phyloP scores from a whole-genome alignment of 1,284 basidiomycete species.

The Boletus semigastroideus region DNA sequence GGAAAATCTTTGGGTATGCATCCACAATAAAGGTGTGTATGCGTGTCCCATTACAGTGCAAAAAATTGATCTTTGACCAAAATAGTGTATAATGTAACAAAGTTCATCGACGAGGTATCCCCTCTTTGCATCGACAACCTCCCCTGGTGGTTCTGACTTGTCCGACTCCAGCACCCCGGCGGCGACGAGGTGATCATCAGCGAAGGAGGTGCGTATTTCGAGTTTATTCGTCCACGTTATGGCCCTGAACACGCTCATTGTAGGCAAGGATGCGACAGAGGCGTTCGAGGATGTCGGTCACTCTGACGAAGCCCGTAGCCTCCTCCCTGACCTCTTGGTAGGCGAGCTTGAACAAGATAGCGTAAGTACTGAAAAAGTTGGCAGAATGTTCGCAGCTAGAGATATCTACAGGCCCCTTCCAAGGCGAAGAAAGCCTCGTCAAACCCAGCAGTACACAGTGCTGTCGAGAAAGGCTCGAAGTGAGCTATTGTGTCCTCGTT shows the following conservation, averaged over 20 bases:
- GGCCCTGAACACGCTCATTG: constrained; percentile 9
- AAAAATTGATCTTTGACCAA: constrained; percentile 29
- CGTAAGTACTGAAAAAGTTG: constrained; percentile 44
- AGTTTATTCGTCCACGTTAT: not conserved
- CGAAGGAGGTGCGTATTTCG: constrained; percentile 76
- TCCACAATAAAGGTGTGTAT: constrained; percentile 78
- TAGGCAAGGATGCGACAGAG: constrained; percentile 93
- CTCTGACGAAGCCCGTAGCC: constrained; percentile 95
- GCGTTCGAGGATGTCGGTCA: constrained; percentile 99
- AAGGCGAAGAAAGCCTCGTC: constrained; percentile 48
- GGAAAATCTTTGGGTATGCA: constrained; percentile 75
- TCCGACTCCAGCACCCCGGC: constrained; percentile 69
- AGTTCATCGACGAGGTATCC: constrained; percentile 94
- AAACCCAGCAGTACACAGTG: constrained; percentile 37
- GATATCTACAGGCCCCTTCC: constrained; percentile 13
- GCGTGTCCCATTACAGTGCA: constrained; percentile 15
- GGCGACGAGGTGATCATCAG: constrained; percentile 96
- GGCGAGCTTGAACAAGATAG: constrained; percentile 75
- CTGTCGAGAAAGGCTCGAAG: constrained; percentile 71
- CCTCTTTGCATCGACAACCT: not conserved
- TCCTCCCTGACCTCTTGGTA: constrained; percentile 76
- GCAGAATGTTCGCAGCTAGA: not conserved
- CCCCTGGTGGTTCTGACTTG: constrained; percentile 7
- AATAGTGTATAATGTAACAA: constrained; percentile 90
- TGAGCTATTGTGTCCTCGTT: constrained; percentile 37